Percentiles rank a stretch among this genome's conserved stretches.
Evolutionary conservation across 148 eudicot genomes (phyloP).

Genomic region (Rhododendron molle): DNA sequence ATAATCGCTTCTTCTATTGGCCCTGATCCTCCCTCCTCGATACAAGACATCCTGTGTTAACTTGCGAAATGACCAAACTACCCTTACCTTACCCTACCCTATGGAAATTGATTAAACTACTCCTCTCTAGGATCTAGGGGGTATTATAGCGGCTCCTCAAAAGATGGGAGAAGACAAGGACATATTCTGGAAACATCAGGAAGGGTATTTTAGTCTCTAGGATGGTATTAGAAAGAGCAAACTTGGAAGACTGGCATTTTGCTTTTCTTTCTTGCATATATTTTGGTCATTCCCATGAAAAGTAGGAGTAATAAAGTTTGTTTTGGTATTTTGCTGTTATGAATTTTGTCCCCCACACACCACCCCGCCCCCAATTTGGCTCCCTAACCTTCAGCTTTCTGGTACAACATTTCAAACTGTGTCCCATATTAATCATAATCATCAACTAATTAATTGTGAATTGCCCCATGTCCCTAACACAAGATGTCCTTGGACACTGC

Average conservation of each 20-base stretch:
- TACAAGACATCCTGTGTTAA: neutral
- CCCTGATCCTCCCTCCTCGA: neutral
- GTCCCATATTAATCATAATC: neutral
- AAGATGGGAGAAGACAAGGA: neutral
- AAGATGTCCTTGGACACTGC: neutral
- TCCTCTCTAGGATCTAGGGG: neutral
- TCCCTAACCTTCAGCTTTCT: neutral
- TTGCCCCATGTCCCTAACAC: neutral
- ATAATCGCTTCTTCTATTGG: neutral
- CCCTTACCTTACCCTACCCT: neutral
- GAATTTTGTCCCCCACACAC: neutral
- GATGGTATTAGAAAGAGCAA: neutral
- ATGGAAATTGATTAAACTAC: neutral
- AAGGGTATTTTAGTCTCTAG: neutral
- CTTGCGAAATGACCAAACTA: neutral
- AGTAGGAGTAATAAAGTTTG: neutral
- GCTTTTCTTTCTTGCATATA: neutral
- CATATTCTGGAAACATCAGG: neutral
- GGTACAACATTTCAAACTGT: neutral
- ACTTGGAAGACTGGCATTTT: neutral
- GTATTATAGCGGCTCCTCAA: neutral
- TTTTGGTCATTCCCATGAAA: conserved; percentile 10
- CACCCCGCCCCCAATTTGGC: neutral
- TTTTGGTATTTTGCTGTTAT: conserved; percentile 13
- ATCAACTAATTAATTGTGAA: neutral